phyloP scores from a whole-genome alignment of 305 asterid species.

The Rubia occidens region DNA sequence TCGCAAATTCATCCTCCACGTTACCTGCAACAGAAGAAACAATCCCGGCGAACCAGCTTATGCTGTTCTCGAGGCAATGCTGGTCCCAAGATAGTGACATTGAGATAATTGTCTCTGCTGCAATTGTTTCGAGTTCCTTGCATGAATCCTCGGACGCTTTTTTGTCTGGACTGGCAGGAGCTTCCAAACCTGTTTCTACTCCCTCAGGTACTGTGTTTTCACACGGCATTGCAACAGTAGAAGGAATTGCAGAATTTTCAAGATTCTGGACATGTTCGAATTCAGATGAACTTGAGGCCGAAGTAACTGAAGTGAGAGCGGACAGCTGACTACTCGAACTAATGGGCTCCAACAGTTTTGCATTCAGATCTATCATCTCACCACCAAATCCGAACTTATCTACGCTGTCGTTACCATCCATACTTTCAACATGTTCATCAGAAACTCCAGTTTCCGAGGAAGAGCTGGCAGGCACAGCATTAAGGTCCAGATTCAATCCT shows the following conservation, averaged over 20 bases:
- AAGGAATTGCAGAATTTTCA: neutral
- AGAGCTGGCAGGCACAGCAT: constrained; percentile 9
- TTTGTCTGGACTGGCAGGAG: constrained; percentile 45
- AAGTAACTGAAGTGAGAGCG: constrained; percentile 1
- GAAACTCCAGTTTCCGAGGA: constrained; percentile 21
- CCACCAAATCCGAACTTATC: neutral
- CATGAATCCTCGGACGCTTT: constrained; percentile 11
- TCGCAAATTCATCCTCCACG: constrained; percentile 14
- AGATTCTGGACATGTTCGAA: constrained; percentile 2
- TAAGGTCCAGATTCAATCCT: constrained; percentile 30
- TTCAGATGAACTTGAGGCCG: constrained; percentile 10
- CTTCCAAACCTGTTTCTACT: constrained; percentile 28
- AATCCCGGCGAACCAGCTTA: constrained; percentile 46
- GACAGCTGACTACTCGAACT: constrained; percentile 10
- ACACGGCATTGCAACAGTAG: neutral
- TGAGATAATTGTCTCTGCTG: constrained; percentile 45
- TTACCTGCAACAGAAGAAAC: constrained; percentile 32
- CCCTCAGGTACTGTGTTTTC: constrained; percentile 10
- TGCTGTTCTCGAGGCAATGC: constrained; percentile 18
- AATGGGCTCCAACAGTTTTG: neutral
- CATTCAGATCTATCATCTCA: neutral
- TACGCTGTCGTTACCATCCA: constrained; percentile 14
- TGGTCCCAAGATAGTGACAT: constrained; percentile 25
- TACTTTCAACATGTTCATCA: constrained; percentile 17
- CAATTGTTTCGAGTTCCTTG: constrained; percentile 29